Evolutionary conservation across 2,329 filamentous ascomycete species (phyloP).

Genomic region (Colletotrichum godetiae): DNA sequence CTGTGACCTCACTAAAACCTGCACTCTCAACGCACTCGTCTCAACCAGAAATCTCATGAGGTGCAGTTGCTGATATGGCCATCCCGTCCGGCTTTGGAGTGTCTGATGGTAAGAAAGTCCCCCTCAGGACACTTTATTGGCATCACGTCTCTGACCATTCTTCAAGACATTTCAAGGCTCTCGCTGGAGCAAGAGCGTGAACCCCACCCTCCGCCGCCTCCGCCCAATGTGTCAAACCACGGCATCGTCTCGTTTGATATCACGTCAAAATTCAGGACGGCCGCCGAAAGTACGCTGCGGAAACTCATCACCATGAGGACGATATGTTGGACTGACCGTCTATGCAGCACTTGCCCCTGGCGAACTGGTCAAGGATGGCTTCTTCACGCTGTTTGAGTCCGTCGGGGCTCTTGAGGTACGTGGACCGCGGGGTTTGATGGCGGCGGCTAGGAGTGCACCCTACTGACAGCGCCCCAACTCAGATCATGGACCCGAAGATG

Average conservation of each 20-base stretch:
- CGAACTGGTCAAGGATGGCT: slow-evolving; percentile 91
- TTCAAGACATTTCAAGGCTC: slow-evolving; percentile 54
- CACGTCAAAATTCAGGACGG: slow-evolving; percentile 64
- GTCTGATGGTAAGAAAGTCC: slow-evolving; percentile 46
- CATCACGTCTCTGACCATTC: slow-evolving; percentile 30
- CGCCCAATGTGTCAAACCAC: slow-evolving; percentile 53
- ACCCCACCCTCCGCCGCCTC: slow-evolving; percentile 48
- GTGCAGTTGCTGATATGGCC: slow-evolving; percentile 22
- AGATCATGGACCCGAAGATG: slow-evolving; percentile 99
- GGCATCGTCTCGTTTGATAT: slow-evolving; percentile 70
- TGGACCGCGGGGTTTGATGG: neutral
- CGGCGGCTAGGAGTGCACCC: neutral
- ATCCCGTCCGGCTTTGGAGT: slow-evolving; percentile 44
- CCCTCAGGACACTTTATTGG: neutral
- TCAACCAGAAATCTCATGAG: slow-evolving; percentile 28
- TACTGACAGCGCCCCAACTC: slow-evolving; percentile 21
- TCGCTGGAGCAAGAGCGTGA: slow-evolving; percentile 50
- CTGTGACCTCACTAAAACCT: slow-evolving; percentile 33
- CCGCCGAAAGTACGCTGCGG: slow-evolving; percentile 60
- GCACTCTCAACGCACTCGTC: slow-evolving; percentile 19
- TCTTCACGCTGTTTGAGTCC: slow-evolving; percentile 93
- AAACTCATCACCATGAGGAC: too few species aligned
- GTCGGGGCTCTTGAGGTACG: slow-evolving; percentile 84
- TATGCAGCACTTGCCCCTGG: slow-evolving; percentile 77
- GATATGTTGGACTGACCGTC: slow-evolving; percentile 38